Conservation (phyloP, 768 basidiomycete genomes). For the Lactarius evosmus region DNA sequence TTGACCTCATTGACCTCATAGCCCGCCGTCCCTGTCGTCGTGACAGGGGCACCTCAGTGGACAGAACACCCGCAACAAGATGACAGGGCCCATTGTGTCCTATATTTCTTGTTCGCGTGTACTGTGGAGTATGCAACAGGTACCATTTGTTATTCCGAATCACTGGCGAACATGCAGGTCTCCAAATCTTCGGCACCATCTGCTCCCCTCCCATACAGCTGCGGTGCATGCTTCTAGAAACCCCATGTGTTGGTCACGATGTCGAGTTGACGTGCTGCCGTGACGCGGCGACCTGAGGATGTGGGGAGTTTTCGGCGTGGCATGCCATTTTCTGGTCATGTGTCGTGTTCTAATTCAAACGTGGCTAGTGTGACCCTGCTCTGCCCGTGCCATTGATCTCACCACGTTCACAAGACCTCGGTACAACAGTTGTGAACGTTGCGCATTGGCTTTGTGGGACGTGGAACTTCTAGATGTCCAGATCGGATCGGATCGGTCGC, state of each 20-base stretch:
- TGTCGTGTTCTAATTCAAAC: slow-evolving; percentile 7
- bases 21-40: neutral
- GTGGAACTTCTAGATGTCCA: slow-evolving; percentile 14
- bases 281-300: neutral
- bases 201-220: neutral
- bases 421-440: neutral
- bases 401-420: neutral
- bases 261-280: neutral
- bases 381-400: neutral
- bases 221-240: neutral
- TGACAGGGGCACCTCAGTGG: neutral
- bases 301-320: slow-evolving; percentile 5
- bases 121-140: neutral
- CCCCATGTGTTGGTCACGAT: neutral
- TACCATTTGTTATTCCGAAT: neutral
- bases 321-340: slow-evolving; percentile 11
- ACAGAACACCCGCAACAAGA: neutral
- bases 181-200: neutral
- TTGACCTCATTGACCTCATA: neutral
- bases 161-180: neutral
- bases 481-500: slow-evolving; percentile 10
- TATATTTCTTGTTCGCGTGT: neutral
- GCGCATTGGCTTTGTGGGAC: neutral
- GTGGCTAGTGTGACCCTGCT: neutral
- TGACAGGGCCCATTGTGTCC: neutral